These are phyloP conservation scores for Isabelozyma gotoi DNA, from an alignment of 805 yeast genomes.

Conservation along the genomic window DNA sequence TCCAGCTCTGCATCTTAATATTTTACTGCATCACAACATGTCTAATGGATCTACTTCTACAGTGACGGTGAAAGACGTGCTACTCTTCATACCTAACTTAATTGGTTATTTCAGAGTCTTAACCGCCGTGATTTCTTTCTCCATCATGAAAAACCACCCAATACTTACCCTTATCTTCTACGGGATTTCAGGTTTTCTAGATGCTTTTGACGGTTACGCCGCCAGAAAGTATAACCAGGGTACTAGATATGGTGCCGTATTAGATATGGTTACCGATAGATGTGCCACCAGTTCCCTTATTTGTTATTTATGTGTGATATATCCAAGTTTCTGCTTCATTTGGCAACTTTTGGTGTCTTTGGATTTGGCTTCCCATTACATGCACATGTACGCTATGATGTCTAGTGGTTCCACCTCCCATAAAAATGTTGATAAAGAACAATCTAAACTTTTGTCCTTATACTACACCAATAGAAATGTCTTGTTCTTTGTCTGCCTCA, in stretches of 20 bases:
- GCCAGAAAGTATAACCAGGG: constrained; percentile 89
- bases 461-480: constrained; percentile 87
- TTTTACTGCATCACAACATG: not conserved
- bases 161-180: constrained; percentile 72
- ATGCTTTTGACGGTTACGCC: constrained; percentile 95
- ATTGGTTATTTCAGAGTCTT: constrained; percentile 87
- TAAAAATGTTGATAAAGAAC: constrained; percentile 72
- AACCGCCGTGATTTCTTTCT: constrained; percentile 77
- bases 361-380: constrained; percentile 90
- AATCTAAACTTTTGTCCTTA: constrained; percentile 70
- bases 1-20: not conserved
- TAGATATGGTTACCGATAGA: constrained; percentile 98
- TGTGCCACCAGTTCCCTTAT: constrained; percentile 94
- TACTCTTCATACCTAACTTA: constrained; percentile 83
- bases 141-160: constrained; percentile 84
- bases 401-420: constrained; percentile 78
- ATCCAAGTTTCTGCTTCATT: constrained; percentile 64
- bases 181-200: constrained; percentile 85
- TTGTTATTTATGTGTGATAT: constrained; percentile 77
- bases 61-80: constrained; percentile 52
- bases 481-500: constrained; percentile 84
- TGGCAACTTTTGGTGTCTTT: constrained; percentile 86
- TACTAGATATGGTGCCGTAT: constrained; percentile 90
- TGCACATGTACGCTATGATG: constrained; percentile 97
- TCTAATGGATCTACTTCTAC: not conserved